These are phyloP conservation scores for Cynara cardunculus DNA, from an alignment of 129 eudicot genomes.

Conservation along the genomic window DNA sequence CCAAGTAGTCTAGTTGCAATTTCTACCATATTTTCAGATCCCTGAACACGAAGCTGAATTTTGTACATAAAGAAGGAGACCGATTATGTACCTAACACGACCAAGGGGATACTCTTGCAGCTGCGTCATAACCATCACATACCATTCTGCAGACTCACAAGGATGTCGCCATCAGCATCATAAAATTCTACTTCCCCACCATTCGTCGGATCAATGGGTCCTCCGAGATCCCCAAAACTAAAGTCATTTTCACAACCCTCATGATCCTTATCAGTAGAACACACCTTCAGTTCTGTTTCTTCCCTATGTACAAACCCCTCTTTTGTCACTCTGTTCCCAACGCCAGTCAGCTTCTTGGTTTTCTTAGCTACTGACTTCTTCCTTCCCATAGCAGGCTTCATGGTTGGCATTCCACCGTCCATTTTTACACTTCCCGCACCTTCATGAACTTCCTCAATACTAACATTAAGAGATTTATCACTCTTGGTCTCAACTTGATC, in stretches of 20 bases:
- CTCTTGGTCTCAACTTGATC: not conserved
- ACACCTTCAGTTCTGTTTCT: slow-evolving; percentile 14
- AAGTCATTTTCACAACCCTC: slow-evolving; percentile 4
- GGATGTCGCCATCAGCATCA: slow-evolving; percentile 48
- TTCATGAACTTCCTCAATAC: not conserved
- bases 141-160: slow-evolving; percentile 33
- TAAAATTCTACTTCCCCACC: slow-evolving; percentile 30
- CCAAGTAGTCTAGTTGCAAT: slow-evolving; percentile 8
- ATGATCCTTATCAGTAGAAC: slow-evolving; percentile 15
- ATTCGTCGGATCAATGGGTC: not conserved
- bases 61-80: slow-evolving; percentile 6
- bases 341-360: slow-evolving; percentile 47
- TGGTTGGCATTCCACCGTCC: not conserved
- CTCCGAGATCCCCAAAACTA: slow-evolving; percentile 4
- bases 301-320: slow-evolving; percentile 17
- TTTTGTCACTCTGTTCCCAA: slow-evolving; percentile 37
- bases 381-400: slow-evolving; percentile 27
- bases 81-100: slow-evolving; percentile 14
- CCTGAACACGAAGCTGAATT: not conserved
- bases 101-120: not conserved
- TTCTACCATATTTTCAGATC: slow-evolving; percentile 10
- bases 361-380: slow-evolving; percentile 44
- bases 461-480: not conserved
- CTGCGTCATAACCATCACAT: slow-evolving; percentile 2
- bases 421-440: not conserved